Conservation (phyloP, 2,329 filamentous ascomycete genomes). For the Endoconidiophora laricicola region DNA sequence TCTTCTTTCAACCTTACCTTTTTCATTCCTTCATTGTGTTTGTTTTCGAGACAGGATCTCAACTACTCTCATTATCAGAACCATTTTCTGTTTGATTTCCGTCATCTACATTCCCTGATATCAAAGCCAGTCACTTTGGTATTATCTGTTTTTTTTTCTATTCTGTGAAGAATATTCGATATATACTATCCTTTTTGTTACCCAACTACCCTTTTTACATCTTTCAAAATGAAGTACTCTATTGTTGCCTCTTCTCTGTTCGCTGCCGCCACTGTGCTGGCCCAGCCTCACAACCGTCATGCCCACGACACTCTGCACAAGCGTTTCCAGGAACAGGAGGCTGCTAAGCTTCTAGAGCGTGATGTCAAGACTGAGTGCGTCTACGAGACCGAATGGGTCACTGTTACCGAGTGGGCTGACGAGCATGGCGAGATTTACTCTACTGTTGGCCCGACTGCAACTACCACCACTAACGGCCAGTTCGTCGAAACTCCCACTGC, state of each 20-base stretch:
- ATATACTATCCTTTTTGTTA: not conserved
- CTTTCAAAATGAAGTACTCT: constrained; percentile 28
- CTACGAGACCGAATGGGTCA: constrained; percentile 23
- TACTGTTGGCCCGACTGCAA: constrained; percentile 12
- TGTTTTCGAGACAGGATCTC: constrained; percentile 12
- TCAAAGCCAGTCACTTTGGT: not conserved
- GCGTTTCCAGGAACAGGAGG: constrained; percentile 14
- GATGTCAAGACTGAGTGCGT: constrained; percentile 22
- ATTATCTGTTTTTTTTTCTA: not conserved
- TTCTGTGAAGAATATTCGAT: constrained; percentile 7
- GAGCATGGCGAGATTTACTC: constrained; percentile 10
- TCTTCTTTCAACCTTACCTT: constrained; percentile 5
- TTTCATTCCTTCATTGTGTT: constrained; percentile 7
- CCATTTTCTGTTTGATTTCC: constrained; percentile 1
- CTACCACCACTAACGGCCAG: constrained; percentile 16
- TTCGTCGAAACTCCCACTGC: constrained; percentile 19
- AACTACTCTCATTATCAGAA: constrained; percentile 10
- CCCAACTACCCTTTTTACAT: constrained; percentile 6
- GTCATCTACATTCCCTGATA: constrained; percentile 5
- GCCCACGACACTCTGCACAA: constrained; percentile 22
- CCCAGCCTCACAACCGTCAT: constrained; percentile 31
- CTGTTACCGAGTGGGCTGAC: constrained; percentile 31
- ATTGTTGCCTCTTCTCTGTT: constrained; percentile 25
- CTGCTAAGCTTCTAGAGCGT: constrained; percentile 1
- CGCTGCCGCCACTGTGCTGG: constrained; percentile 27